phyloP scores from a whole-genome alignment of 2,329 filamentous ascomycete genomes.

The Aureobasidium sp. region DNA sequence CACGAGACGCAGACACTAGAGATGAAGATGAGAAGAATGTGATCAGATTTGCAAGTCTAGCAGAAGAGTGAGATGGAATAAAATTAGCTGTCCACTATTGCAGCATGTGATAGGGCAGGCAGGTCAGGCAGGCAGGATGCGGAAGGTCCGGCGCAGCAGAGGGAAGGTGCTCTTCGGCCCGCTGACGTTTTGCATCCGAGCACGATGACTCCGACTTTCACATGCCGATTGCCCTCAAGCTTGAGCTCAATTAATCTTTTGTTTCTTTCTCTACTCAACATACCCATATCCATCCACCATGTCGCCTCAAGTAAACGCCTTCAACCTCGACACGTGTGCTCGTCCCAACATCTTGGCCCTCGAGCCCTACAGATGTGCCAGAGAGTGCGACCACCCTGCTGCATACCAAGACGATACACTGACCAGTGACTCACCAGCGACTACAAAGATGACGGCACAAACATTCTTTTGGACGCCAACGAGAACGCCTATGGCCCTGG shows the following conservation, averaged over 20 bases:
- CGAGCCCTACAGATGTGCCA: slow-evolving; percentile 48
- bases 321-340: slow-evolving; percentile 45
- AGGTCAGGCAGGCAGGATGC: background rate
- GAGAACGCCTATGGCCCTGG: slow-evolving; percentile 94
- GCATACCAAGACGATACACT: background rate
- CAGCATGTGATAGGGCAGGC: background rate
- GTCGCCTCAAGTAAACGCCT: slow-evolving; percentile 24
- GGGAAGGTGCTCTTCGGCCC: background rate
- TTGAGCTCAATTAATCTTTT: background rate
- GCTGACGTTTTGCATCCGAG: background rate
- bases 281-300: slow-evolving; percentile 2
- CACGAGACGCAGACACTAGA: background rate
- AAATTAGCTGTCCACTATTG: background rate
- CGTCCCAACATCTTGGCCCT: slow-evolving; percentile 47
- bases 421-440: slow-evolving; percentile 45
- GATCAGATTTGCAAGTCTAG: background rate
- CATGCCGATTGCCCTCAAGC: background rate
- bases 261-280: background rate
- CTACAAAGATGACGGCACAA: slow-evolving; percentile 97
- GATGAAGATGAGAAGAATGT: background rate
- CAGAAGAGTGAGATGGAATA: background rate
- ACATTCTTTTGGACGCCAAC: slow-evolving; percentile 93
- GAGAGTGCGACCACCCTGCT: slow-evolving; percentile 38
- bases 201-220: slow-evolving; percentile 13
- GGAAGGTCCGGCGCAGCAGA: background rate